Conservation (phyloP, 2,329 filamentous ascomycete species). For the Fusarium humuli region DNA sequence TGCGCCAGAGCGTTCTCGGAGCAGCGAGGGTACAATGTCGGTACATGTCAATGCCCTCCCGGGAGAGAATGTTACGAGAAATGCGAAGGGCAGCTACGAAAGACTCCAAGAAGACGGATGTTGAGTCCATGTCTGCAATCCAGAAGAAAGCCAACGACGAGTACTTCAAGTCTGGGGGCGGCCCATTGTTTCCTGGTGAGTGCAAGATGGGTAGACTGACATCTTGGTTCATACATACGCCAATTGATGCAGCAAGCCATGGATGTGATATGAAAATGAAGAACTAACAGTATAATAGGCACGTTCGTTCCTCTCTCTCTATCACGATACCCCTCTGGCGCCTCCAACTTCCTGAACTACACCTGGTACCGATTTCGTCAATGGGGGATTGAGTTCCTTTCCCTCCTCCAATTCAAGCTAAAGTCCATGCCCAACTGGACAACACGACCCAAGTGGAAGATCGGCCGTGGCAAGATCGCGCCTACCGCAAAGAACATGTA, state of each 20-base stretch:
- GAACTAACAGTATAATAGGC: conserved; percentile 49
- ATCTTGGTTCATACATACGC: neutral
- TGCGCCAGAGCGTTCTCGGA: conserved; percentile 37
- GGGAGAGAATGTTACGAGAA: conserved; percentile 46
- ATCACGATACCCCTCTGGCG: conserved; percentile 49
- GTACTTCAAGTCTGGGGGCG: conserved; percentile 51
- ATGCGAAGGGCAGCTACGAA: conserved; percentile 43
- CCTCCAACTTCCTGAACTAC: conserved; percentile 51
- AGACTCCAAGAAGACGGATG: conserved; percentile 43
- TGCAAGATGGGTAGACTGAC: conserved; percentile 4
- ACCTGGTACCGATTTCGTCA: conserved; percentile 53
- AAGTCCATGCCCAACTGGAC: conserved; percentile 60
- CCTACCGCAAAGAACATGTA: conserved; percentile 71
- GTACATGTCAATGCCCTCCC: conserved; percentile 45
- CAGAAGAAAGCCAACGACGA: conserved; percentile 50
- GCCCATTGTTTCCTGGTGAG: conserved; percentile 52
- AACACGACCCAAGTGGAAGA: conserved; percentile 57
- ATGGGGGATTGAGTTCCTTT: conserved; percentile 51
- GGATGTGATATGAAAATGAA: neutral
- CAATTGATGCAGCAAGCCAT: conserved; percentile 10
- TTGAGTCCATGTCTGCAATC: conserved; percentile 48
- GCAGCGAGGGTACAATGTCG: conserved; percentile 43
- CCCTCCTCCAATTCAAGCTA: conserved; percentile 55
- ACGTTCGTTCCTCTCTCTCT: conserved; percentile 62
- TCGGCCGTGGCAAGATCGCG: conserved; percentile 56